phyloP scores from a whole-genome alignment of 1,284 basidiomycete genomes.

The Lentinus polychrous region DNA sequence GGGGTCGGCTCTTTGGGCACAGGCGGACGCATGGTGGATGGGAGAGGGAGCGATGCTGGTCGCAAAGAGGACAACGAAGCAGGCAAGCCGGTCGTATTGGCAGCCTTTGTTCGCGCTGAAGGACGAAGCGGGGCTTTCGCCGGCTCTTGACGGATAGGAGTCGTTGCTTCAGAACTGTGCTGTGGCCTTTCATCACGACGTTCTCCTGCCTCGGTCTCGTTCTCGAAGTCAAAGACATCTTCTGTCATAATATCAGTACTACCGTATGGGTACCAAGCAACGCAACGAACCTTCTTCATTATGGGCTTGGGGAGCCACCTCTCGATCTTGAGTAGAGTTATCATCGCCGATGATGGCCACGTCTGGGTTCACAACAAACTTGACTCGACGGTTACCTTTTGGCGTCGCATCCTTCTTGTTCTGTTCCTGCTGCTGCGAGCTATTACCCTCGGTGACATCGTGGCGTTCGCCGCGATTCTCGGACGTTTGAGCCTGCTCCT shows the following conservation, averaged over 20 bases:
- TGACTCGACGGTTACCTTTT: slow-evolving; percentile 64
- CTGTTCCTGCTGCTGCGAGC: background rate
- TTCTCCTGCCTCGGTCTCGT: slow-evolving; percentile 19
- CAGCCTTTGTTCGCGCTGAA: slow-evolving; percentile 17
- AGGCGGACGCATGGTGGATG: slow-evolving; percentile 31
- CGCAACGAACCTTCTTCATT: background rate
- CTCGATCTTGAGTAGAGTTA: slow-evolving; percentile 24
- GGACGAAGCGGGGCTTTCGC: slow-evolving; percentile 16
- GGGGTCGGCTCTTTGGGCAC: slow-evolving; percentile 2
- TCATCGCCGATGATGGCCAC: slow-evolving; percentile 39
- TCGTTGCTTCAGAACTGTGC: slow-evolving; percentile 13
- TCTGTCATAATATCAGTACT: too few relatives aligned
- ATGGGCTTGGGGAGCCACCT: slow-evolving; percentile 8
- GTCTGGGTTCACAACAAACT: slow-evolving; percentile 61
- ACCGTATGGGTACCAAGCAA: slow-evolving; percentile 7
- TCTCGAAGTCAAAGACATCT: slow-evolving; percentile 63
- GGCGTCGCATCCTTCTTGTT: slow-evolving; percentile 7
- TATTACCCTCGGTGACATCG: slow-evolving; percentile 3
- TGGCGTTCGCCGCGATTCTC: slow-evolving; percentile 3
- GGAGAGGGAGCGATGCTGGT: slow-evolving; percentile 58
- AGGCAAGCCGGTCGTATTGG: slow-evolving; percentile 37
- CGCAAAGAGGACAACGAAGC: slow-evolving; percentile 54
- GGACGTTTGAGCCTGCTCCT: background rate
- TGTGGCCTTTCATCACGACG: slow-evolving; percentile 9
- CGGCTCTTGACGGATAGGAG: slow-evolving; percentile 13